phyloP scores from a whole-genome alignment of 768 basidiomycete genomes.

The Clathrus columnatus region DNA sequence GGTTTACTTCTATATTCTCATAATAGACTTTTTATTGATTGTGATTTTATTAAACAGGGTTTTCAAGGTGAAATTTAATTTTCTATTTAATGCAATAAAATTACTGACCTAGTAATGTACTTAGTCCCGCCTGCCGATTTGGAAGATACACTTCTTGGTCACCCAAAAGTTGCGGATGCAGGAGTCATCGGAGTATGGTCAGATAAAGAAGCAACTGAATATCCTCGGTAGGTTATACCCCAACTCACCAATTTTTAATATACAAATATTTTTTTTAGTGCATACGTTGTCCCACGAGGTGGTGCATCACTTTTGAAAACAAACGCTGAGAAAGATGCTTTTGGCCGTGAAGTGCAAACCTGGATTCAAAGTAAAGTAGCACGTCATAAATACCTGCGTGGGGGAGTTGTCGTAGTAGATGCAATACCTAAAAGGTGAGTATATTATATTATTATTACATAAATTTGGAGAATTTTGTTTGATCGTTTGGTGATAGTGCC shows the following conservation, averaged over 20 bases:
- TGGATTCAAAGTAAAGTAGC: conserved; percentile 70
- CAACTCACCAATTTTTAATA: conserved; percentile 32
- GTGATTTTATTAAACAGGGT: no score
- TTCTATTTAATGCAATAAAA: background rate
- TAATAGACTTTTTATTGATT: no score
- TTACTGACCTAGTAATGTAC: background rate
- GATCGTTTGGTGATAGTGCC: conserved; percentile 31
- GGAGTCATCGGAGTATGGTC: conserved; percentile 74
- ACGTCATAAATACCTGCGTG: conserved; percentile 66
- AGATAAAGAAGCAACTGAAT: conserved; percentile 65
- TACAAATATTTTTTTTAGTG: conserved; percentile 16
- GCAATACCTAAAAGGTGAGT: conserved; percentile 48
- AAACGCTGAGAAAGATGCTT: conserved; percentile 30
- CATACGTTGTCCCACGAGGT: conserved; percentile 26
- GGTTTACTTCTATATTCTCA: background rate
- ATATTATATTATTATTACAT: background rate
- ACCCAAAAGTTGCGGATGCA: conserved; percentile 38
- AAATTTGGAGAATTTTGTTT: background rate
- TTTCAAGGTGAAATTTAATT: conserved; percentile 4
- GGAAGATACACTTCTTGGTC: conserved; percentile 8
- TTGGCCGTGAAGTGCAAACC: conserved; percentile 42
- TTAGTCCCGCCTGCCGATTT: conserved; percentile 21
- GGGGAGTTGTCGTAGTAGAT: conserved; percentile 58
- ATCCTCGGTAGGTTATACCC: conserved; percentile 48
- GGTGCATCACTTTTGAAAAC: conserved; percentile 15